Evolutionary conservation across 1,284 basidiomycete species (phyloP).

Genomic region (Pseudomicrostroma phylloplanum): DNA sequence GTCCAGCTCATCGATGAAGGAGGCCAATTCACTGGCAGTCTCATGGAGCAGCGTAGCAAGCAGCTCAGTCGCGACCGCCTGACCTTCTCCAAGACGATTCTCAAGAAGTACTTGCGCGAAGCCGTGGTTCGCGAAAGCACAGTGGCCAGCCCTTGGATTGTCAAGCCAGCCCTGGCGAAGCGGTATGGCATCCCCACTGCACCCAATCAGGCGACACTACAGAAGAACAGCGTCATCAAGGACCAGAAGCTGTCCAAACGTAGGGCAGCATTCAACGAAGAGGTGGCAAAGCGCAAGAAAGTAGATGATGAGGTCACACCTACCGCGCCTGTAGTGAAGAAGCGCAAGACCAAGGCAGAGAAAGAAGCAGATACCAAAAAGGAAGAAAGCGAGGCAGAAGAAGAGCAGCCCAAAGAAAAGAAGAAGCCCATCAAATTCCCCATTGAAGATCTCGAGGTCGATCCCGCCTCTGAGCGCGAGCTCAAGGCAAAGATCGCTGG

Average conservation of each 20-base stretch:
- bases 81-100: slow-evolving; percentile 89
- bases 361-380: slow-evolving; percentile 10
- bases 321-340: slow-evolving; percentile 24
- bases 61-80: slow-evolving; percentile 78
- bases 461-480: slow-evolving; percentile 45
- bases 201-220: slow-evolving; percentile 76
- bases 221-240: slow-evolving; percentile 70
- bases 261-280: slow-evolving; percentile 40
- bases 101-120: slow-evolving; percentile 90
- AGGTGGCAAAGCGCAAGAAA: slow-evolving; percentile 57
- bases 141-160: slow-evolving; percentile 87
- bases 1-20: slow-evolving; percentile 64
- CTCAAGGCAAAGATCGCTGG: slow-evolving; percentile 32
- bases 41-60: slow-evolving; percentile 72
- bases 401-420: slow-evolving; percentile 69
- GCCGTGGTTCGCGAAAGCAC: slow-evolving; percentile 83
- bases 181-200: slow-evolving; percentile 74
- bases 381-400: slow-evolving; percentile 54
- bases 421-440: slow-evolving; percentile 74
- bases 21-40: slow-evolving; percentile 56
- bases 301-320: slow-evolving; percentile 75
- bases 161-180: slow-evolving; percentile 74
- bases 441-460: slow-evolving; percentile 55
- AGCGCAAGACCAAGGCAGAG: slow-evolving; percentile 61
- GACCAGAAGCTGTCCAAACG: slow-evolving; percentile 62